A percentile compares a stretch with the other conserved stretches of the same genome.
Conservation (phyloP, 2,329 filamentous ascomycete species). For the Apiospora koreana region DNA sequence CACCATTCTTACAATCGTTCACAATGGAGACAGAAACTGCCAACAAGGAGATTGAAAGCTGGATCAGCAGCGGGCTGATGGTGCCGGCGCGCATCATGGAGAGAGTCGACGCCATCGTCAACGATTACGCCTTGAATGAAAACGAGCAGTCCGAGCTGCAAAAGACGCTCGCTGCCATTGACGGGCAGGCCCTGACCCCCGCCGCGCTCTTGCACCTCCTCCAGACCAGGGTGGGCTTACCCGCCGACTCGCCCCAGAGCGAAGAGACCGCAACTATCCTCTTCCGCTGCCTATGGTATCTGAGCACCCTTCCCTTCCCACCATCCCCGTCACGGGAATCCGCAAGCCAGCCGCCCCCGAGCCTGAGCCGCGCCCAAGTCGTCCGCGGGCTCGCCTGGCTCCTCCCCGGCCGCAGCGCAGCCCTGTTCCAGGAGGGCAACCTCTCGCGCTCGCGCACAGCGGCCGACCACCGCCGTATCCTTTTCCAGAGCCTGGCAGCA, state of each 20-base stretch:
- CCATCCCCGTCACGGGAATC: background rate
- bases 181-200: background rate
- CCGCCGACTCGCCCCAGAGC: conserved; percentile 1
- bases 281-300: conserved; percentile 18
- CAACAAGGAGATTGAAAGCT: conserved; percentile 5
- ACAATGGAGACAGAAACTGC: conserved; percentile 13
- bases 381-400: conserved; percentile 19
- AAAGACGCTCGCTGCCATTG: background rate
- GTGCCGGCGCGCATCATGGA: conserved; percentile 12
- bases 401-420: conserved; percentile 15
- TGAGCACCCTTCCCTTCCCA: conserved; percentile 20
- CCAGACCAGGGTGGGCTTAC: conserved; percentile 13
- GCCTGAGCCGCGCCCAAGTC: conserved; percentile 11
- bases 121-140: background rate
- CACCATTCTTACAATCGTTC: background rate
- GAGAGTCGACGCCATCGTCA: conserved; percentile 2
- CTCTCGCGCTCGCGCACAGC: conserved; percentile 17
- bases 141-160: background rate
- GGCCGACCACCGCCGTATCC: conserved; percentile 18
- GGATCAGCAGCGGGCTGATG: conserved; percentile 9
- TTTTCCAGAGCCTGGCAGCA: conserved; percentile 23
- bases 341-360: conserved; percentile 1
- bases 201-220: conserved; percentile 16
- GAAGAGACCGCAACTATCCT: conserved; percentile 13
- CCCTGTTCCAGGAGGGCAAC: conserved; percentile 16